Evolutionary conservation across 2,329 filamentous ascomycete genomes (phyloP), one percentile per base, ranked within the genome.

Genomic region (Cephalotrichum gorgonifer): DNA sequence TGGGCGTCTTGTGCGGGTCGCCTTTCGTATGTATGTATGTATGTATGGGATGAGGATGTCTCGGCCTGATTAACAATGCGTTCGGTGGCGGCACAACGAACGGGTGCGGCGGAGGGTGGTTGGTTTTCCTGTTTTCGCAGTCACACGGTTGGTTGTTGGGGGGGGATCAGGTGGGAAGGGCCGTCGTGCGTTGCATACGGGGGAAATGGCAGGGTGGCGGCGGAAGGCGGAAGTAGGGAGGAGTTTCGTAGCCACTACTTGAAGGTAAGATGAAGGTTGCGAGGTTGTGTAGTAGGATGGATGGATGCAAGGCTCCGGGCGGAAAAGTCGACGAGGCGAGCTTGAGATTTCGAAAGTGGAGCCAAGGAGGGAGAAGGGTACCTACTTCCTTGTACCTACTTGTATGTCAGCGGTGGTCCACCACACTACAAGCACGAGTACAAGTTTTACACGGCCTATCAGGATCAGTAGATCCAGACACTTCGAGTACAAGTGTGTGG

Each of bases 1-100:
- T 58, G 60, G 38, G 35, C 17, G 17, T 22, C 7, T 17, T 22
- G 30, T 14, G 11, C 30, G 33, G 2, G 33, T 38, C 33, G n/a
- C 11, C 15, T 31, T 17, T 39, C 7, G 11, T 6, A 12, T 27
- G 12, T 27, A 12, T 17, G 20, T 23, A 17, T 25, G 41, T 43
- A 27, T n/a, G 44, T n/a, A 38, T 12, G 22, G n/a, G 44, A 25
- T 44, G 41, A n/a, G 43, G 28, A 25, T 33, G 14, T 20, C 28
- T 20, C 14, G 30, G n/a, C 20, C 15, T 31, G 12, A 20, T 15
- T 6, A 28, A 22, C n/a, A 9, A 26, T 9, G 35, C 11, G 25
- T 25, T 17, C 3, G 25, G 20, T 20, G 35, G n/a, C 7, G 39
- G 25, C n/a, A 22, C n/a, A 33, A 22, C 44, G 30, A 17, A 28